These are phyloP conservation scores for Cordyceps fumosorosea DNA, from an alignment of 2,329 filamentous ascomycete genomes.

Conservation along the genomic window DNA sequence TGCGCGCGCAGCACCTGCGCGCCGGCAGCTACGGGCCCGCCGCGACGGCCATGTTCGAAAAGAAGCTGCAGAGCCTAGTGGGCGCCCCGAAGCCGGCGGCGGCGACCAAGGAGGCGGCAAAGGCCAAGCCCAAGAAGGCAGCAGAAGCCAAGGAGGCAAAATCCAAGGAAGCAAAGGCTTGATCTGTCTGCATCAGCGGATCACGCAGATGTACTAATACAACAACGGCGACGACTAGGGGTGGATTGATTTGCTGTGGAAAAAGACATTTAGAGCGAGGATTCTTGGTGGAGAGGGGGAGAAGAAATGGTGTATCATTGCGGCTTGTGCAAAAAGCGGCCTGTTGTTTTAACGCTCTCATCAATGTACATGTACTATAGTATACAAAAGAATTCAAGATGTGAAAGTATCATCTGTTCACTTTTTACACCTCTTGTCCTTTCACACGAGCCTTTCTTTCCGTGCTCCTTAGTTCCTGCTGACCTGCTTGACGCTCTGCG, in stretches of 20 bases:
- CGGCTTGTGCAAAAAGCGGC: background rate
- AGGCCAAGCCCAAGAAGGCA: background rate
- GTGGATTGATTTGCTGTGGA: background rate
- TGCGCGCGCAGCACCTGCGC: conserved; percentile 32
- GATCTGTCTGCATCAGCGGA: background rate
- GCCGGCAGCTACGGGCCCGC: conserved; percentile 29
- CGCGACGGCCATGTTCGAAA: conserved; percentile 33
- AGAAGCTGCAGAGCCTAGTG: conserved; percentile 29
- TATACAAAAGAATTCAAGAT: background rate
- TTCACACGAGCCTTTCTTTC: background rate
- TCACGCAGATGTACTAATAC: background rate
- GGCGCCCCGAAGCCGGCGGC: conserved; percentile 6
- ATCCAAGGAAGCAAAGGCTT: conserved; percentile 7
- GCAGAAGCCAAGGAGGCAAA: background rate
- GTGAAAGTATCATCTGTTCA: background rate
- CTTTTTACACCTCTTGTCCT: background rate
- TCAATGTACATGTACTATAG: conserved; percentile 15
- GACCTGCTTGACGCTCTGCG: conserved; percentile 38
- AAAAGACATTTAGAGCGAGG: background rate
- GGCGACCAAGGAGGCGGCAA: conserved; percentile 1
- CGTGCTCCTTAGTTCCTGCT: conserved; percentile 19
- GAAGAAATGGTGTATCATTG: background rate
- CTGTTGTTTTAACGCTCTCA: conserved; percentile 3
- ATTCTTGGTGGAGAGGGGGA: background rate
- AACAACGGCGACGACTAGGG: background rate